phyloP scores from a whole-genome alignment of 1,284 basidiomycete species.

The Meira miltonrushii region DNA sequence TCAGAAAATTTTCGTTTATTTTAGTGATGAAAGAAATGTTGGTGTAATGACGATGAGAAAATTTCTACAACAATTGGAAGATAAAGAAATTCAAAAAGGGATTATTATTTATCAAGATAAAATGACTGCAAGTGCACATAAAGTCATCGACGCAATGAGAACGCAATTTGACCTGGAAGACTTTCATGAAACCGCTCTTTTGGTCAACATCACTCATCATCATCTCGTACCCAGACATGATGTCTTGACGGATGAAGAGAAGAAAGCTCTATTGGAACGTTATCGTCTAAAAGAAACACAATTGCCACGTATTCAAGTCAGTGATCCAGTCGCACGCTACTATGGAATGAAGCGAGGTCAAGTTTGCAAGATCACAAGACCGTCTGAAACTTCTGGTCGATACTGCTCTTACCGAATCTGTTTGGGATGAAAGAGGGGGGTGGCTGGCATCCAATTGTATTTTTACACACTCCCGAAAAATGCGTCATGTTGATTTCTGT shows the following conservation, averaged over 20 bases:
- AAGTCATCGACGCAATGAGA: conserved; percentile 58
- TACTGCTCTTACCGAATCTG: conserved; percentile 86
- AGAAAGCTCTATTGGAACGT: conserved; percentile 77
- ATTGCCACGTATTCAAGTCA: conserved; percentile 88
- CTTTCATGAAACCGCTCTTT: conserved; percentile 89
- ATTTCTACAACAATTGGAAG: conserved; percentile 47
- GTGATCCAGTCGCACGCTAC: conserved; percentile 94
- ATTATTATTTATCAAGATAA: conserved; percentile 93
- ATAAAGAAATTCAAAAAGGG: conserved; percentile 76
- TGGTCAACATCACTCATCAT: conserved; percentile 93
- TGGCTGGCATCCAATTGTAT: neutral
- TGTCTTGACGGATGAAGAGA: conserved; percentile 78
- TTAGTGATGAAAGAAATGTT: conserved; percentile 56
- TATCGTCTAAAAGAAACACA: conserved; percentile 98
- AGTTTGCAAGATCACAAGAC: conserved; percentile 93
- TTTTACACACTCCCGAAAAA: neutral
- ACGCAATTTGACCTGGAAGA: conserved; percentile 83
- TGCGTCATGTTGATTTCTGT: neutral
- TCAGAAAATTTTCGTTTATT: conserved; percentile 89
- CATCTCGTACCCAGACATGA: conserved; percentile 90
- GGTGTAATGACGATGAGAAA: conserved; percentile 52
- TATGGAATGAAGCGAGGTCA: conserved; percentile 91
- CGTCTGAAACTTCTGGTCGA: conserved; percentile 91
- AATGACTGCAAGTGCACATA: conserved; percentile 93
- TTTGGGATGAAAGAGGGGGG: conserved; percentile 23